These are phyloP conservation scores for Apiospora koreana DNA, from an alignment of 2,329 filamentous ascomycete species.

Conservation along the genomic window DNA sequence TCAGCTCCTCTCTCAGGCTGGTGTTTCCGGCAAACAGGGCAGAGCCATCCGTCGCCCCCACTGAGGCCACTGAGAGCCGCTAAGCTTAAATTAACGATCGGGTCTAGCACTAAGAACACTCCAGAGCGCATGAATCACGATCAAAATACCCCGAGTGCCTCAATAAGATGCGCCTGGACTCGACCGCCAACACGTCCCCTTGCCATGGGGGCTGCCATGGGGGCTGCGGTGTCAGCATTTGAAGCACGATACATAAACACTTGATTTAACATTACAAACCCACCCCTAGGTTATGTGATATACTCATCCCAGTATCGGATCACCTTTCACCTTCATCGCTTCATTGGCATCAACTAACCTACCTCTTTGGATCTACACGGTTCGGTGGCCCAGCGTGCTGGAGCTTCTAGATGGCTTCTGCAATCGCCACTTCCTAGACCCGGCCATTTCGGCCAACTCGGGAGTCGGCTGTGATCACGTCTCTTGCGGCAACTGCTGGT, in stretches of 20 bases:
- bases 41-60: neutral
- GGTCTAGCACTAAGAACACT: neutral
- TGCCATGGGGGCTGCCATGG: neutral
- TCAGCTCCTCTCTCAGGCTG: neutral
- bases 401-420: too few relatives aligned
- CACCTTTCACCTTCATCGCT: neutral
- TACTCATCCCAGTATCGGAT: neutral
- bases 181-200: neutral
- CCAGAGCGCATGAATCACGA: neutral
- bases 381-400: too few relatives aligned
- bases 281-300: neutral
- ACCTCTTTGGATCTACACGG: neutral
- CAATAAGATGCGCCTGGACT: neutral
- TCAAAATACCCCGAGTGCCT: neutral
- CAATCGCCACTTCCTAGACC: too few relatives aligned
- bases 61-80: neutral
- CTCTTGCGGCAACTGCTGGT: too few relatives aligned
- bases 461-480: too few relatives aligned
- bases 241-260: neutral
- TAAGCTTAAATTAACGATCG: conserved; percentile 3
- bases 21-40: neutral
- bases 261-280: neutral
- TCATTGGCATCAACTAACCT: neutral
- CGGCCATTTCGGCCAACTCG: too few relatives aligned
- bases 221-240: neutral